Base-by-base conservation (phyloP, 331 rosid genomes). In the Quercus phellos region DNA sequence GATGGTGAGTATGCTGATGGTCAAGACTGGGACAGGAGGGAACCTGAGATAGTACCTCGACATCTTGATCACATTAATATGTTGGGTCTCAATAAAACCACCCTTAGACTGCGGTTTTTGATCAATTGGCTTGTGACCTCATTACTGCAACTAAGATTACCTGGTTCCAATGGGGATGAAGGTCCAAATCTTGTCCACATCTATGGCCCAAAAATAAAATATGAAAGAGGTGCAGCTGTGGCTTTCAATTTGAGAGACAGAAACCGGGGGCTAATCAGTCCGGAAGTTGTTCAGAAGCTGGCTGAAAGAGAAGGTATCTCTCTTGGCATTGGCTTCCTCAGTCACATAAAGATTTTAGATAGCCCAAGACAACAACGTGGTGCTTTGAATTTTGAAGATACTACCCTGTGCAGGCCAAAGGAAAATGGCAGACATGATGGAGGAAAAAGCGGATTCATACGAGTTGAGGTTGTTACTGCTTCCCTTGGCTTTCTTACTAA, bases 51-150 rank as follows among this genome's bases (percentile, higher is more conserved):
- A 74, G 21, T 27, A 27, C 88, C 97, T 76, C 90, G 90, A 6
- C 89, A 92, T 78, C 88, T 94, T 22, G 99, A 90, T 84, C 99
- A 94, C 79, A 80, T 91, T 16, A 87, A 89, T 56, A 75, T 84
- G 90, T 90, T 94, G 89, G 98, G 99, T 80, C 97, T 94, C 80
- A 94, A 90, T 71, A 94, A 94, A 82, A 94, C 97, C 59, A 92
- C 98, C 17, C 84, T 84, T 19, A 82, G 98, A 81, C 89, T 89
- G 69, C 90, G 99, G 70, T 94, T 90, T 89, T 86, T 92, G 88
- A 84, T 94, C 72, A 94, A 94, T 76, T 94, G 99, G 99, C 96
- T 94, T 27, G 99, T 92, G 72, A 94, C 98, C 63, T 94, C 98
- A 0, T 75, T 94, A 58, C 81, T 94, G 82, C 99, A 94, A 77